Evolutionary conservation across 148 eudicot species (phyloP).

Genomic region (Salicornia ramosissima): DNA sequence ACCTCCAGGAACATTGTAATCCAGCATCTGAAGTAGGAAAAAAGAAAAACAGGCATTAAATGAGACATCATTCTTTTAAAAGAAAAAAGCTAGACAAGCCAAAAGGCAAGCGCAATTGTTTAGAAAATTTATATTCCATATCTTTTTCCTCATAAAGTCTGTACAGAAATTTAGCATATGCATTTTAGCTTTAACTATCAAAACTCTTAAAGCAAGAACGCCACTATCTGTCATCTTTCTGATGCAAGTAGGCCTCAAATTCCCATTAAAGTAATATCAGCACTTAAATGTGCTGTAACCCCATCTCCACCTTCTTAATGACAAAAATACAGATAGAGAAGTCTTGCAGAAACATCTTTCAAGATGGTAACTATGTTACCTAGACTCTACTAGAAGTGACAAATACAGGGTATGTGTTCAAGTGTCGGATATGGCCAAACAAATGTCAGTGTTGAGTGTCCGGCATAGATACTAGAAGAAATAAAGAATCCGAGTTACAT

Average conservation of each 20-base stretch:
- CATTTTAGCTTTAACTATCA: not conserved
- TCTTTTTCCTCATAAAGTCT: not conserved
- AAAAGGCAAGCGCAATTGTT: not conserved
- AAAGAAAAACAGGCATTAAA: constrained; percentile 3
- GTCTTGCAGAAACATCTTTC: not conserved
- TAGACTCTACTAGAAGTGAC: no score
- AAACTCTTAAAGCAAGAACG: not conserved
- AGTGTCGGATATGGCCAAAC: no score
- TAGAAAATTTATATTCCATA: not conserved
- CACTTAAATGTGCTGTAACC: not conserved
- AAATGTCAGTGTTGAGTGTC: no score
- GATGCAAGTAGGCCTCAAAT: not conserved
- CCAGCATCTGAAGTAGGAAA: constrained; percentile 60
- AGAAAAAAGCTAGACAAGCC: not conserved
- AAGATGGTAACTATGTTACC: no score
- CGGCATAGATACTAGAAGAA: no score
- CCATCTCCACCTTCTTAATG: not conserved
- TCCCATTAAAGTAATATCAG: not conserved
- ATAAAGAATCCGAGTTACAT: no score
- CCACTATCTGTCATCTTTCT: not conserved
- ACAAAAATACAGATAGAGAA: not conserved
- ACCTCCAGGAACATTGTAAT: constrained; percentile 98
- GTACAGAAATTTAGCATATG: not conserved
- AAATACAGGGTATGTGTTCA: no score
- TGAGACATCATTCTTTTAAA: not conserved